A percentile compares a stretch with the other conserved stretches of the same genome.
Conservation (phyloP, 768 basidiomycete genomes). For the Rickenella mellea region DNA sequence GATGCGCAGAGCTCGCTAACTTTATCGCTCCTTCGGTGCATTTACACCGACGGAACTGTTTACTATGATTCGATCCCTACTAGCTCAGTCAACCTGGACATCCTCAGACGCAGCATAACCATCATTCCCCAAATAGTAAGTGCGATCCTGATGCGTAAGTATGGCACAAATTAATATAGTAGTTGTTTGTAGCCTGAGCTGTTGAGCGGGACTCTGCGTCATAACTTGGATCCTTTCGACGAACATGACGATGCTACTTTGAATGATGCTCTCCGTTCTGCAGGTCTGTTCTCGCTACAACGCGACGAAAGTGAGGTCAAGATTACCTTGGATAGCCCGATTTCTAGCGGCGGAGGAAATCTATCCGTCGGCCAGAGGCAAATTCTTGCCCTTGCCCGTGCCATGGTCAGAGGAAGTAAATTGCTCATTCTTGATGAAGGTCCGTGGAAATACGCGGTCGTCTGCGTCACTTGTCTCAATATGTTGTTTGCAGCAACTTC, state of each 20-base stretch:
- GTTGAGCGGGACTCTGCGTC: constrained; percentile 33
- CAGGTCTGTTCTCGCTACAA: constrained; percentile 24
- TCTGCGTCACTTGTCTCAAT: constrained; percentile 6
- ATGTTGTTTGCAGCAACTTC: constrained; percentile 12
- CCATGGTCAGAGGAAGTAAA: constrained; percentile 34
- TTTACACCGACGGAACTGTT: constrained; percentile 38
- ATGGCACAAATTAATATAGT: not conserved
- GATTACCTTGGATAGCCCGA: constrained; percentile 19
- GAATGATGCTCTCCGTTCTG: constrained; percentile 28
- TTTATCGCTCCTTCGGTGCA: constrained; percentile 38
- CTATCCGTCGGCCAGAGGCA: constrained; percentile 35
- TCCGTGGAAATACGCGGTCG: not conserved
- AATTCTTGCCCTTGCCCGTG: constrained; percentile 33
- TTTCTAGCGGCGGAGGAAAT: constrained; percentile 19
- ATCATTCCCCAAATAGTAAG: constrained; percentile 31
- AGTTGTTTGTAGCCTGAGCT: constrained; percentile 24
- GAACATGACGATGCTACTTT: constrained; percentile 36
- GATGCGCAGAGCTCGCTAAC: constrained; percentile 40
- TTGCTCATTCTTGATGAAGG: constrained; percentile 36
- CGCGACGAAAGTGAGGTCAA: constrained; percentile 15
- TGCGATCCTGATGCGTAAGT: constrained; percentile 9
- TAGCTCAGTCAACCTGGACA: constrained; percentile 33
- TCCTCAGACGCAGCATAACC: constrained; percentile 34
- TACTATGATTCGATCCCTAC: constrained; percentile 34
- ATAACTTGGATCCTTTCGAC: constrained; percentile 41